Percentiles rank a stretch among this genome's conserved stretches.
These are phyloP conservation scores for Colletotrichum sp. DNA, from an alignment of 2,329 filamentous ascomycete species.

Conservation along the genomic window DNA sequence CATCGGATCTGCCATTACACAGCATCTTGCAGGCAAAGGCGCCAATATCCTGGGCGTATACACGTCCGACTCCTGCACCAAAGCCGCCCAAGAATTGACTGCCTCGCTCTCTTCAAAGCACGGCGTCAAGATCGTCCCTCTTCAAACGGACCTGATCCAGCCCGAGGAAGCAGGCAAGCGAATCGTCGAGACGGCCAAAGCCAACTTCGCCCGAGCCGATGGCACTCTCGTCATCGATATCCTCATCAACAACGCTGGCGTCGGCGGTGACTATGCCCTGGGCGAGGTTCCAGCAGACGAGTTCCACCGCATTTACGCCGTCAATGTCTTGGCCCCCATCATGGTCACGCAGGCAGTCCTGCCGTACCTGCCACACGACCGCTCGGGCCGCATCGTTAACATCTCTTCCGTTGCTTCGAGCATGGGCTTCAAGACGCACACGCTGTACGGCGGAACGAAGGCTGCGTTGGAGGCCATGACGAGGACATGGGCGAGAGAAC, in stretches of 20 bases:
- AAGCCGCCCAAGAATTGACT: neutral
- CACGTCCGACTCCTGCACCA: constrained; percentile 51
- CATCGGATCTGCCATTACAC: constrained; percentile 69
- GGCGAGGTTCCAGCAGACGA: constrained; percentile 66
- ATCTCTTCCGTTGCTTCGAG: constrained; percentile 52
- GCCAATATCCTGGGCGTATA: constrained; percentile 73
- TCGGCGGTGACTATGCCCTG: constrained; percentile 48
- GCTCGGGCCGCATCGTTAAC: constrained; percentile 61
- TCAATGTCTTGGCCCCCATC: constrained; percentile 84
- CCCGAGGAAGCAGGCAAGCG: constrained; percentile 59
- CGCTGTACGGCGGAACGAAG: constrained; percentile 62
- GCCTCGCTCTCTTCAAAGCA: constrained; percentile 60
- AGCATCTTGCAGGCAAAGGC: constrained; percentile 75
- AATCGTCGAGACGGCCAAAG: constrained; percentile 62
- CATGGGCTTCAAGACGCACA: constrained; percentile 56
- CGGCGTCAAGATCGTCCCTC: constrained; percentile 60
- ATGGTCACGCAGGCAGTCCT: constrained; percentile 76
- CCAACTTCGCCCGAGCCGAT: constrained; percentile 59
- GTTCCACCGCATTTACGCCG: constrained; percentile 73
- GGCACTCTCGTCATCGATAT: constrained; percentile 74
- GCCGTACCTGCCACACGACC: constrained; percentile 72
- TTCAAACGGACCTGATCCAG: constrained; percentile 75
- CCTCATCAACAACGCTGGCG: constrained; percentile 85
- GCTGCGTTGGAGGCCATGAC: constrained; percentile 64
- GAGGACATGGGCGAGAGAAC: constrained; percentile 62